These are phyloP conservation scores for Sutorius eximius DNA, from an alignment of 1,284 basidiomycete species.

Conservation along the genomic window DNA sequence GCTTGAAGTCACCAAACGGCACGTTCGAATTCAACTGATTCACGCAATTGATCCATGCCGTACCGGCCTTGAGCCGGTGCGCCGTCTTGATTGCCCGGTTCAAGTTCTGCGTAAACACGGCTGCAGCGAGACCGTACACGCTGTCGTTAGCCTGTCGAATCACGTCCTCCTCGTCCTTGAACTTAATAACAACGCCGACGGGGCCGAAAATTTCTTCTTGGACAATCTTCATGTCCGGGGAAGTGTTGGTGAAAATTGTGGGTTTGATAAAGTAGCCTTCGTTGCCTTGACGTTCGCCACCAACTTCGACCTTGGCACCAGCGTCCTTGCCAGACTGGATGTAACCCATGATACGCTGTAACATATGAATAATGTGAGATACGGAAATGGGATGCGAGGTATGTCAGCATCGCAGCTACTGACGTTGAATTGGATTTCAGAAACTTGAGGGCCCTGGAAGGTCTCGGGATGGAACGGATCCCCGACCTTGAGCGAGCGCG, in stretches of 20 bases:
- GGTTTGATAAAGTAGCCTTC: slow-evolving; percentile 79
- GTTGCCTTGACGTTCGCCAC: slow-evolving; percentile 73
- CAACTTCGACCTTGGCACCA: slow-evolving; percentile 80
- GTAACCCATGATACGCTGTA: slow-evolving; percentile 81
- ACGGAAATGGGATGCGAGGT: slow-evolving; percentile 39
- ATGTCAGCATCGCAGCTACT: slow-evolving; percentile 17
- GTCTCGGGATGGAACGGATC: slow-evolving; percentile 76
- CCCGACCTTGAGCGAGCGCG: slow-evolving; percentile 63
- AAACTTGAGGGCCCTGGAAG: slow-evolving; percentile 90
- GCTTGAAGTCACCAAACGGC: slow-evolving; percentile 91
- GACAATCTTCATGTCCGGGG: slow-evolving; percentile 82
- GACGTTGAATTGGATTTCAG: slow-evolving; percentile 66
- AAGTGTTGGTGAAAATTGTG: slow-evolving; percentile 85
- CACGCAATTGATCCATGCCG: slow-evolving; percentile 78
- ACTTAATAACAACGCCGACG: slow-evolving; percentile 74
- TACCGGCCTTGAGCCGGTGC: slow-evolving; percentile 80
- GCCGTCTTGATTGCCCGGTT: slow-evolving; percentile 74
- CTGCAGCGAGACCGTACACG: slow-evolving; percentile 81
- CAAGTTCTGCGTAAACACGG: slow-evolving; percentile 83
- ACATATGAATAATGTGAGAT: slow-evolving; percentile 3
- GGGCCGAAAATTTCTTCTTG: slow-evolving; percentile 93
- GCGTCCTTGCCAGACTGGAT: slow-evolving; percentile 82
- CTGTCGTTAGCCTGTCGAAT: slow-evolving; percentile 83
- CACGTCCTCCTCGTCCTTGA: slow-evolving; percentile 70
- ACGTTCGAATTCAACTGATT: slow-evolving; percentile 66